Conservation (phyloP, 805 yeast species). For the Yarrowia keelungensis region DNA sequence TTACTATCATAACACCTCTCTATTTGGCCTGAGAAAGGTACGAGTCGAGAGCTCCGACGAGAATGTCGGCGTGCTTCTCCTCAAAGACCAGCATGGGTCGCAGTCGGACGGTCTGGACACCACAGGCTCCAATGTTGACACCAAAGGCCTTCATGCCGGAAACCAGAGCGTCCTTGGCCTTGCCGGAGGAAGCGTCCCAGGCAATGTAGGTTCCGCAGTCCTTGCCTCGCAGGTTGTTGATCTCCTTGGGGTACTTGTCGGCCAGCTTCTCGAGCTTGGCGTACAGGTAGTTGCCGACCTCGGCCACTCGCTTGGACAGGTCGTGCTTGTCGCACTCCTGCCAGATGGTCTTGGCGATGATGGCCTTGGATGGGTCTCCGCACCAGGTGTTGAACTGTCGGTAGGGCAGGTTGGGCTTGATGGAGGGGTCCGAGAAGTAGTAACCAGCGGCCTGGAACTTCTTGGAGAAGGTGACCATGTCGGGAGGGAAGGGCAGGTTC, state of each 20-base stretch:
- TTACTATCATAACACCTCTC: not conserved
- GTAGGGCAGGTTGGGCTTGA: constrained; percentile 78
- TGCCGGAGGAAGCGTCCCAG: constrained; percentile 67
- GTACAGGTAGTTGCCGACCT: constrained; percentile 73
- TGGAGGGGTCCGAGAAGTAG: constrained; percentile 74
- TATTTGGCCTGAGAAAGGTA: constrained; percentile 39
- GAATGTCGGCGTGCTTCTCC: constrained; percentile 77
- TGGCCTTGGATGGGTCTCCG: constrained; percentile 85
- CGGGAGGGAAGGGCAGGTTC: constrained; percentile 76
- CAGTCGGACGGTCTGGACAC: constrained; percentile 76
- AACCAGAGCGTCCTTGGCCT: constrained; percentile 67
- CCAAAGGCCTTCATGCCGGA: constrained; percentile 67
- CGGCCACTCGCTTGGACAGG: constrained; percentile 61
- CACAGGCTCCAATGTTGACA: constrained; percentile 86
- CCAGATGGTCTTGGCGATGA: constrained; percentile 76
- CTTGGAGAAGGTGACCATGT: constrained; percentile 84
- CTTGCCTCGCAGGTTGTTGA: constrained; percentile 71
- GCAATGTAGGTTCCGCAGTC: constrained; percentile 81
- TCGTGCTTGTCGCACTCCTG: constrained; percentile 67
- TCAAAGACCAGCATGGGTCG: constrained; percentile 82
- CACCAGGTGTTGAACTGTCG: constrained; percentile 95
- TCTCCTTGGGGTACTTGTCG: constrained; percentile 60
- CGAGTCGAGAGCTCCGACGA: constrained; percentile 57
- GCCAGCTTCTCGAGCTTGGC: constrained; percentile 63
- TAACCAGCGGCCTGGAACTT: constrained; percentile 90